A percentile compares a stretch with the other conserved stretches of the same genome.
Conservation (phyloP, 164 flowering plant species). For the Buxus sempervirens region DNA sequence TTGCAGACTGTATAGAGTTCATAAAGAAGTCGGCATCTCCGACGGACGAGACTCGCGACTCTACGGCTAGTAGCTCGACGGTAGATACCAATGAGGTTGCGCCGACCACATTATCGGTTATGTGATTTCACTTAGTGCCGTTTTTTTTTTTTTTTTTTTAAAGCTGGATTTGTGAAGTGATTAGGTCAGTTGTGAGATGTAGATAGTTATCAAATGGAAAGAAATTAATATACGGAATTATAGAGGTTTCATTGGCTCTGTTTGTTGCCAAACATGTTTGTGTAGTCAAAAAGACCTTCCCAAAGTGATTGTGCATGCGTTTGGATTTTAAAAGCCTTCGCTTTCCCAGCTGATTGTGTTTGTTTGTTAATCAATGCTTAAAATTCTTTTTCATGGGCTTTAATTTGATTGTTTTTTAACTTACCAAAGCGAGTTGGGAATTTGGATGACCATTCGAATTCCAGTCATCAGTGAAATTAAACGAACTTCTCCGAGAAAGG, state of each 20-base stretch:
- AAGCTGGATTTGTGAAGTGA: background rate
- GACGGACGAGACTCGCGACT: constrained; percentile 10
- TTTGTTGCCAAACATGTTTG: background rate
- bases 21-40: constrained; percentile 48
- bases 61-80: constrained; percentile 7
- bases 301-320: background rate
- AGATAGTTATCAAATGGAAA: background rate
- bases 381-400: too few relatives aligned
- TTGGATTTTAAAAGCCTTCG: background rate
- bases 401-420: too few relatives aligned
- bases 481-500: too few relatives aligned
- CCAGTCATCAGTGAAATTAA: too few relatives aligned
- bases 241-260: background rate
- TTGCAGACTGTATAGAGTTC: constrained; percentile 87
- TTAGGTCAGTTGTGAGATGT: constrained; percentile 1
- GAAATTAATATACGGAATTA: background rate
- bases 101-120: constrained; percentile 24
- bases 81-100: constrained; percentile 10
- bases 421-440: too few relatives aligned
- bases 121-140: constrained; percentile 7
- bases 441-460: too few relatives aligned
- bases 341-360: too few relatives aligned
- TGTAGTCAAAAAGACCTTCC: background rate
- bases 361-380: too few relatives aligned
- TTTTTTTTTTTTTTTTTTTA: background rate